phyloP scores from a whole-genome alignment of 148 eudicot genomes.

The Chenopodium suecicum region DNA sequence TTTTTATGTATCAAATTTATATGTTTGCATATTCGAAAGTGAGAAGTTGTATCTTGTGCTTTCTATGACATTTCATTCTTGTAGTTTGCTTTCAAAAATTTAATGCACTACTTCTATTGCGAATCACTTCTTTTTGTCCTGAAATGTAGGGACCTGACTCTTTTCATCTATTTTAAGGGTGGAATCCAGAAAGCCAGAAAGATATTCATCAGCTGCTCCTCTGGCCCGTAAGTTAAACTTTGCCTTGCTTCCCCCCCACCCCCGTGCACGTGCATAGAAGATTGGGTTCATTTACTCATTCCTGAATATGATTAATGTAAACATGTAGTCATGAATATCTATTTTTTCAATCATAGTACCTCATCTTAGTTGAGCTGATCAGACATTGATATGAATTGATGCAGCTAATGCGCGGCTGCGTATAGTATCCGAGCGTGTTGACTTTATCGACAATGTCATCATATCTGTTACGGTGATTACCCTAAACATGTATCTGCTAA shows the following conservation, averaged over 20 bases:
- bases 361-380: constrained; percentile 18
- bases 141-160: constrained; percentile 61
- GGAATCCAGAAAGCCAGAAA: constrained; percentile 97
- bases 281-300: not conserved
- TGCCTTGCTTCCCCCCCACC: not conserved
- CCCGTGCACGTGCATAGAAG: too few species aligned
- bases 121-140: constrained; percentile 41
- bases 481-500: constrained; percentile 12
- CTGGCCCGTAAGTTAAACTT: constrained; percentile 77
- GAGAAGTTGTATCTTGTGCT: not conserved
- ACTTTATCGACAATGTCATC: constrained; percentile 79
- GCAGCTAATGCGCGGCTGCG: constrained; percentile 97
- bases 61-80: constrained; percentile 5
- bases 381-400: constrained; percentile 28
- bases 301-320: not conserved
- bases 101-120: constrained; percentile 26
- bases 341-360: constrained; percentile 1
- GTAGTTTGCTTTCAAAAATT: constrained; percentile 8
- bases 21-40: not conserved
- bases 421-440: constrained; percentile 95
- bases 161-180: constrained; percentile 85
- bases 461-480: constrained; percentile 82
- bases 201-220: constrained; percentile 99
- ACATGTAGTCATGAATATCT: not conserved
- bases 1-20: not conserved